These are phyloP conservation scores for Astragalus glycyphyllos DNA, from an alignment of 306 rosid genomes.

Conservation along the genomic window DNA sequence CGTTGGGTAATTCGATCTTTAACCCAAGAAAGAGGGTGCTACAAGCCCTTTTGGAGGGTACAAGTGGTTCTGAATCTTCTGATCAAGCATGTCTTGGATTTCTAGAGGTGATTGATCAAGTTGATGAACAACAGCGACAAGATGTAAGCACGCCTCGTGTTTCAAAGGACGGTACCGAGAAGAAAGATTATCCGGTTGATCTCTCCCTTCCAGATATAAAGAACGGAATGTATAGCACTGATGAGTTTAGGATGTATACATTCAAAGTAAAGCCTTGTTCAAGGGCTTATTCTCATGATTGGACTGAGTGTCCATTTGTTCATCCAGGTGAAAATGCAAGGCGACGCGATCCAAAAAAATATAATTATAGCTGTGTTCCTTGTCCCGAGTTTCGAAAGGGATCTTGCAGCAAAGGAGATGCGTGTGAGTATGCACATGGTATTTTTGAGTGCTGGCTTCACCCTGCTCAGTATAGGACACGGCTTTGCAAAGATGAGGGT, in stretches of 20 bases:
- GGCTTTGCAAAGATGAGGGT: slow-evolving; percentile 87
- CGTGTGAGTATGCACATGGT: slow-evolving; percentile 92
- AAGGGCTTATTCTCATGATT: slow-evolving; percentile 93
- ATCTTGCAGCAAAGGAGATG: slow-evolving; percentile 73
- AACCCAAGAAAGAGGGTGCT: slow-evolving; percentile 55
- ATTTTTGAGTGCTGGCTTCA: slow-evolving; percentile 97
- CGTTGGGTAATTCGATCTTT: slow-evolving; percentile 40
- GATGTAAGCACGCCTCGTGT: slow-evolving; percentile 51
- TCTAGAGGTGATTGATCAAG: slow-evolving; percentile 43
- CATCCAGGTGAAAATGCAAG: slow-evolving; percentile 95
- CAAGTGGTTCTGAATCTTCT: neutral
- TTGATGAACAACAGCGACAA: slow-evolving; percentile 49
- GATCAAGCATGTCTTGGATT: slow-evolving; percentile 46
- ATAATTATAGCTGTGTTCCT: slow-evolving; percentile 86
- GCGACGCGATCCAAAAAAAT: slow-evolving; percentile 86
- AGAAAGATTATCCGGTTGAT: slow-evolving; percentile 80
- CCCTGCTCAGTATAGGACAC: slow-evolving; percentile 93
- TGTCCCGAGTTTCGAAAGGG: slow-evolving; percentile 89
- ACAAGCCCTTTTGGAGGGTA: slow-evolving; percentile 55
- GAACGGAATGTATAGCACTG: slow-evolving; percentile 79
- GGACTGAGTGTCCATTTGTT: slow-evolving; percentile 96
- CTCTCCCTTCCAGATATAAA: slow-evolving; percentile 90
- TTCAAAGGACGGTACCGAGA: slow-evolving; percentile 60
- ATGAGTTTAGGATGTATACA: slow-evolving; percentile 90
- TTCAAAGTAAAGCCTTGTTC: slow-evolving; percentile 94